A percentile compares a stretch with the other conserved stretches of the same genome.
phyloP scores from a whole-genome alignment of 208 protist species.

The Entamoeba histolytica region DNA sequence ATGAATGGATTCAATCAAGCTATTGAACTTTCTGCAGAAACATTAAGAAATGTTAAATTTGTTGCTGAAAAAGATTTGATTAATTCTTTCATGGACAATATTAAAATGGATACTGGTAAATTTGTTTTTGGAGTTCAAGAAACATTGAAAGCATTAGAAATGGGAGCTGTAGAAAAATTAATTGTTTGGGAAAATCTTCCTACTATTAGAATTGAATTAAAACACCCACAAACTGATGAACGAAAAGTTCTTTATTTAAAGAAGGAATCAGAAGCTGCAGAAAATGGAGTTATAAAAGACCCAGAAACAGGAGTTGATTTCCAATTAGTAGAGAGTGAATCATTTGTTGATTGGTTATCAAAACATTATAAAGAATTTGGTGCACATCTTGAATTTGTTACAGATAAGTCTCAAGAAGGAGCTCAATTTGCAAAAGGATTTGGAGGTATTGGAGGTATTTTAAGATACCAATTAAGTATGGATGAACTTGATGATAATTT shows the following conservation, averaged over 20 bases:
- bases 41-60: conserved; percentile 84
- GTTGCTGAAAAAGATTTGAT: conserved; percentile 97
- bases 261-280: conserved; percentile 43
- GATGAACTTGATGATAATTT: background rate
- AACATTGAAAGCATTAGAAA: conserved; percentile 69
- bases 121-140: conserved; percentile 92
- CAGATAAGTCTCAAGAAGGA: conserved; percentile 74
- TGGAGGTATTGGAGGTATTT: conserved; percentile 67
- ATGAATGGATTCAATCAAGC: conserved; percentile 98
- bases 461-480: conserved; percentile 7
- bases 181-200: conserved; percentile 76
- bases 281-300: conserved; percentile 23
- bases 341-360: conserved; percentile 89
- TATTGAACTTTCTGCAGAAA: conserved; percentile 82
- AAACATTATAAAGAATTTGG: conserved; percentile 91
- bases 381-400: conserved; percentile 52
- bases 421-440: conserved; percentile 88
- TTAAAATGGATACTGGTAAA: conserved; percentile 67
- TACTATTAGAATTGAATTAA: background rate
- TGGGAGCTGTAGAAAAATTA: conserved; percentile 82
- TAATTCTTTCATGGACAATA: conserved; percentile 86
- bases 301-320: conserved; percentile 34
- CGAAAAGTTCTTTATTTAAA: conserved; percentile 4
- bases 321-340: conserved; percentile 56
- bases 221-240: conserved; percentile 41